Conservation (phyloP, 2,329 filamentous ascomycete genomes). For the Diplodia seriata region DNA sequence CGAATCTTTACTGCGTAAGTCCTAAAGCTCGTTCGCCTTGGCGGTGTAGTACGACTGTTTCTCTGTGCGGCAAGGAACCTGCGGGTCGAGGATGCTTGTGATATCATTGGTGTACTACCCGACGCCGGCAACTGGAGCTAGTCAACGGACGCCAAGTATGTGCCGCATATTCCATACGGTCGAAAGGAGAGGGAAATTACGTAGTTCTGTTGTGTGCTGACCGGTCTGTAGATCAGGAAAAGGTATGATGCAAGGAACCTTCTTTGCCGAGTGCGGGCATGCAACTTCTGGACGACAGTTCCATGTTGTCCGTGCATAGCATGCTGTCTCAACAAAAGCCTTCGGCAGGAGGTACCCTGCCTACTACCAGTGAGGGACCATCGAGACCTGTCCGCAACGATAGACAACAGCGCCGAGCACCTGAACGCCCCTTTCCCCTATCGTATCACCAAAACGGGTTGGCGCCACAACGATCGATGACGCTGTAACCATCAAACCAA, state of each 20-base stretch:
- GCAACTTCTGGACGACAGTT: background rate
- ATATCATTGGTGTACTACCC: background rate
- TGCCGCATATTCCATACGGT: background rate
- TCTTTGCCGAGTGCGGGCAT: background rate
- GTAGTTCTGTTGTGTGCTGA: background rate
- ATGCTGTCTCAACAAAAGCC: background rate
- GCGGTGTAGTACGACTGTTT: background rate
- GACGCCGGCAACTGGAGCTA: background rate
- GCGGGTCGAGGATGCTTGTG: background rate
- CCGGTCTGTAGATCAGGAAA: constrained; percentile 1
- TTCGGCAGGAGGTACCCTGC: background rate
- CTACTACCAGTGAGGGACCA: too few relatives aligned
- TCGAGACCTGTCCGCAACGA: background rate
- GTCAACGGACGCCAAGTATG: too few relatives aligned
- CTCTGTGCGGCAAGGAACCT: background rate
- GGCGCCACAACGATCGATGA: background rate
- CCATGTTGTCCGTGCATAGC: background rate
- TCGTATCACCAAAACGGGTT: background rate
- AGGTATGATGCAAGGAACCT: background rate
- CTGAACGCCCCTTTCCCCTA: background rate
- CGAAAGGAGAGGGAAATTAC: background rate
- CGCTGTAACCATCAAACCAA: too few relatives aligned
- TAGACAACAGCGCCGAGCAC: background rate
- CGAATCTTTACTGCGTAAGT: background rate
- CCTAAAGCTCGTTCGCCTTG: background rate